Percentiles rank a stretch among this genome's conserved stretches.
Evolutionary conservation across 1,284 basidiomycete genomes (phyloP).

Genomic region (Marasmius tenuissimus): DNA sequence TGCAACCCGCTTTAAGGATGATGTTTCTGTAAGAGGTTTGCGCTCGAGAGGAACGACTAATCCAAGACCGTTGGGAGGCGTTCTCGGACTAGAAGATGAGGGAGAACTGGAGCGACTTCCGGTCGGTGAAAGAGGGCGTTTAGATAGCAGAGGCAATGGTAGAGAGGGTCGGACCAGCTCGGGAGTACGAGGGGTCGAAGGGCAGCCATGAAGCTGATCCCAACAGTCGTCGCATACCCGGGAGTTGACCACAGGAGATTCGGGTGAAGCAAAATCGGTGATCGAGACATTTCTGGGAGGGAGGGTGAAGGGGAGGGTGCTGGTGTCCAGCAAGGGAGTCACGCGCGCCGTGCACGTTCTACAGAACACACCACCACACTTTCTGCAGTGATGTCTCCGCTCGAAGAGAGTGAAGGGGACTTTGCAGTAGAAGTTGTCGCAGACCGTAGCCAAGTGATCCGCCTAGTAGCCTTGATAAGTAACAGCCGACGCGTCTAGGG

Average conservation of each 20-base stretch:
- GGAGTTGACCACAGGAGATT: constrained; percentile 47
- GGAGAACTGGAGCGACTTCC: constrained; percentile 26
- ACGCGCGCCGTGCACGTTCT: constrained; percentile 52
- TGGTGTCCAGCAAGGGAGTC: constrained; percentile 65
- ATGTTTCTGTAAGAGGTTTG: neutral
- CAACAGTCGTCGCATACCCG: constrained; percentile 75
- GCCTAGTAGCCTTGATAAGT: constrained; percentile 38
- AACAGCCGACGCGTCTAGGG: constrained; percentile 3
- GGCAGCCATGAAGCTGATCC: constrained; percentile 64
- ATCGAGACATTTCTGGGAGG: constrained; percentile 68
- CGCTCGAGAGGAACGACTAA: constrained; percentile 3
- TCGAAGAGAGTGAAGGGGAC: constrained; percentile 64
- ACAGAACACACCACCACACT: constrained; percentile 79
- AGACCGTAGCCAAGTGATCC: constrained; percentile 57
- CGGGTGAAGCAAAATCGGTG: constrained; percentile 49
- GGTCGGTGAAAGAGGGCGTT: constrained; percentile 29
- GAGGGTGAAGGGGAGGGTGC: constrained; percentile 63
- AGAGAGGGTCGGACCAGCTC: constrained; percentile 32
- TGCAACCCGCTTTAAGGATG: constrained; percentile 24
- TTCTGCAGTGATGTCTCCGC: constrained; percentile 77
- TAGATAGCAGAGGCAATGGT: constrained; percentile 21
- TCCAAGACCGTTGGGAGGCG: constrained; percentile 7
- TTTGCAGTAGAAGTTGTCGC: constrained; percentile 72
- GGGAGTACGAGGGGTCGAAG: constrained; percentile 41
- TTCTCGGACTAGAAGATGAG: constrained; percentile 11